Evolutionary conservation across 257 asterid genomes (phyloP).

Genomic region (Coffea eugenioides): DNA sequence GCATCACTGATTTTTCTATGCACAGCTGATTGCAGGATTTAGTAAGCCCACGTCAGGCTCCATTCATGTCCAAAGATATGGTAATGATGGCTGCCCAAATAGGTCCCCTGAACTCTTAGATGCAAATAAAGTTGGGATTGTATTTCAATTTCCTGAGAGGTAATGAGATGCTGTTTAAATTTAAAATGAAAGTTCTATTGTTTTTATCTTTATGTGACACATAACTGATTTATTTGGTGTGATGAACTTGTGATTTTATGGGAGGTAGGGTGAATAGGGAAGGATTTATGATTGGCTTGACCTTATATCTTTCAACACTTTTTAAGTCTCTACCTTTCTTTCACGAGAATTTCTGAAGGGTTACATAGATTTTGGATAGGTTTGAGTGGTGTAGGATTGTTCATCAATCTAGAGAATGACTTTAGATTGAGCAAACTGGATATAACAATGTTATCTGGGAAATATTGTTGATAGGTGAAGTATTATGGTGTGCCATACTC

Average conservation of each 20-base stretch:
- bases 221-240: neutral
- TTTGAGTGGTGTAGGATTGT: neutral
- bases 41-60: slow-evolving; percentile 89
- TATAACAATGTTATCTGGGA: neutral
- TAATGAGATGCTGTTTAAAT: slow-evolving; percentile 21
- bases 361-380: neutral
- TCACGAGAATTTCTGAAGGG: neutral
- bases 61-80: slow-evolving; percentile 56
- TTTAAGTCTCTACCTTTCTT: neutral
- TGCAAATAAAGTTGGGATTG: slow-evolving; percentile 85
- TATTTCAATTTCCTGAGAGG: slow-evolving; percentile 99
- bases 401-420: neutral
- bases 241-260: neutral
- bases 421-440: neutral
- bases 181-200: neutral
- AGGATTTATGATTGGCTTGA: too few relatives aligned
- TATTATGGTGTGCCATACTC: neutral
- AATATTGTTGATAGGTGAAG: neutral
- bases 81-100: slow-evolving; percentile 56
- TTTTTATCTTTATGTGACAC: slow-evolving; percentile 7
- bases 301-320: neutral
- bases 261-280: neutral
- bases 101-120: slow-evolving; percentile 51
- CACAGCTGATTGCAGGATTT: slow-evolving; percentile 88
- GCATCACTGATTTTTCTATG: slow-evolving; percentile 21